Evolutionary conservation across 306 rosid species (phyloP).

Genomic region (Cicer arietinum): DNA sequence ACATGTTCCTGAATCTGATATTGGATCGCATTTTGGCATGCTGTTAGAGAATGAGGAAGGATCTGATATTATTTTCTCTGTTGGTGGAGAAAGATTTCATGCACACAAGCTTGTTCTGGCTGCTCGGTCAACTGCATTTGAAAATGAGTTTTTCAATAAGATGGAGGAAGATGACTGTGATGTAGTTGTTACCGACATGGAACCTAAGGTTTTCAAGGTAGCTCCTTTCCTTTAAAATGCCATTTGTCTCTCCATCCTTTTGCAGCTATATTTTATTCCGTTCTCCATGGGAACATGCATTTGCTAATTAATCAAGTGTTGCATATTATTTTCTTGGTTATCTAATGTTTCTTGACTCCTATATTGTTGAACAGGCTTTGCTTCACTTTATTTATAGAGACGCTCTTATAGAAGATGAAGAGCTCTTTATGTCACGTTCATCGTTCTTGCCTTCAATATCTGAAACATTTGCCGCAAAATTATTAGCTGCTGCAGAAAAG

Average conservation of each 20-base stretch:
- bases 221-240: slow-evolving; percentile 4
- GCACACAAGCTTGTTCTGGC: slow-evolving; percentile 93
- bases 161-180: slow-evolving; percentile 68
- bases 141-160: slow-evolving; percentile 61
- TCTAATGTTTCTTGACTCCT: slow-evolving; percentile 45
- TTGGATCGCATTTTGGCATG: slow-evolving; percentile 75
- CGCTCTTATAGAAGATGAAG: slow-evolving; percentile 81
- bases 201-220: slow-evolving; percentile 98
- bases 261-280: slow-evolving; percentile 29
- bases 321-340: slow-evolving; percentile 27
- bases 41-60: slow-evolving; percentile 87
- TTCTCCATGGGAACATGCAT: background rate
- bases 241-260: background rate
- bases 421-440: slow-evolving; percentile 67
- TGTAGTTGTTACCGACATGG: slow-evolving; percentile 68
- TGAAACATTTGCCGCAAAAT: slow-evolving; percentile 80
- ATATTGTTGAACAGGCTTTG: slow-evolving; percentile 73
- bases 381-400: slow-evolving; percentile 91
- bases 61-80: slow-evolving; percentile 83
- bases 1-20: slow-evolving; percentile 89
- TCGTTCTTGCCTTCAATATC: slow-evolving; percentile 66
- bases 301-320: slow-evolving; percentile 16
- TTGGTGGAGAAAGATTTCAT: slow-evolving; percentile 80
- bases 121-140: slow-evolving; percentile 85
- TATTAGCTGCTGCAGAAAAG: slow-evolving; percentile 90